phyloP scores from a whole-genome alignment of 495 filamentous ascomycete genomes.

The Friedmanniomyces endolithicus region DNA sequence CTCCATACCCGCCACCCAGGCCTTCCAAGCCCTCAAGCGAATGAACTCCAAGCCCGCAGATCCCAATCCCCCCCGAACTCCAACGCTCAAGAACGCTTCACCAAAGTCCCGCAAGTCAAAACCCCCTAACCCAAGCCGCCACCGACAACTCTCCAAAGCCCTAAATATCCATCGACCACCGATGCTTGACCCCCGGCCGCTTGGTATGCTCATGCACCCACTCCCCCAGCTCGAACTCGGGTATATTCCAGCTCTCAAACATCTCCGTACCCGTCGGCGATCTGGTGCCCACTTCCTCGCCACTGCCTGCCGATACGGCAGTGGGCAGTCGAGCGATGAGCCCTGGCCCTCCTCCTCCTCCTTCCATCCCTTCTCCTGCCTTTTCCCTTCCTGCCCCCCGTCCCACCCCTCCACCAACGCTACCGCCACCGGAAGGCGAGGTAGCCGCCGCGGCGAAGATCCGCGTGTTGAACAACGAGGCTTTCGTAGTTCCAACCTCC shows the following conservation, averaged over 20 bases:
- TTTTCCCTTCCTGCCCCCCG: no score
- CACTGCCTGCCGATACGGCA: no score
- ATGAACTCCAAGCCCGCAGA: no score
- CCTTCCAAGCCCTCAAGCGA: no score
- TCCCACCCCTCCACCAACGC: no score
- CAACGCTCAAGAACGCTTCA: no score
- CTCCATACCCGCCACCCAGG: no score
- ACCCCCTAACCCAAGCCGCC: neutral
- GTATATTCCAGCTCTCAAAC: slow-evolving; percentile 14
- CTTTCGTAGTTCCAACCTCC: neutral
- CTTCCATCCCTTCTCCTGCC: neutral
- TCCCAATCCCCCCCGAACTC: no score
- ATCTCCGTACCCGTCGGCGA: slow-evolving; percentile 9
- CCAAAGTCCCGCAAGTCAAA: neutral
- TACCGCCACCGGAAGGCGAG: neutral
- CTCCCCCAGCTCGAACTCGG: slow-evolving; percentile 3
- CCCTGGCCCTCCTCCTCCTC: no score
- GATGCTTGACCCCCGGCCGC: slow-evolving; percentile 19
- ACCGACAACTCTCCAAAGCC: neutral
- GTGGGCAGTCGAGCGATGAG: no score
- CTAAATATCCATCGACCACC: slow-evolving; percentile 32
- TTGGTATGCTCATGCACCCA: slow-evolving; percentile 18
- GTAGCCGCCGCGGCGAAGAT: neutral
- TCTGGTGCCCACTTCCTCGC: neutral
- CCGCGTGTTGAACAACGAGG: neutral